Base-by-base conservation (phyloP, 768 basidiomycete genomes). In the Pleurotus djamor region DNA sequence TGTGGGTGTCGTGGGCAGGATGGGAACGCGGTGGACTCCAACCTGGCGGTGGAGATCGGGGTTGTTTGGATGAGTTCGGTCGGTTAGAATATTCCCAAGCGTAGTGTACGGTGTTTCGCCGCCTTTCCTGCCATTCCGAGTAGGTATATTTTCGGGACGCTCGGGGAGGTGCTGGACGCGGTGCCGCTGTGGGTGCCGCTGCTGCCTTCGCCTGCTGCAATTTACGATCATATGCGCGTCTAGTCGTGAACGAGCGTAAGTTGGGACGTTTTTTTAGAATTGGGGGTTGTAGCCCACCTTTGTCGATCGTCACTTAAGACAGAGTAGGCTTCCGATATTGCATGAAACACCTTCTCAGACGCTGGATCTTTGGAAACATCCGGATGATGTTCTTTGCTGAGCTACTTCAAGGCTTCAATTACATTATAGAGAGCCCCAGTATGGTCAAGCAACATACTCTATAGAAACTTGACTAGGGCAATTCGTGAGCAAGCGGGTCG, bases 341-440 rank as follows among this genome's bases (percentile, higher is more conserved):
- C 72, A 10, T 68, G 64, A 59, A 79, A 82, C 4, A 76, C 60
- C 5, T 73, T 69, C 38, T 66, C 69, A 4, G 79, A 79, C 32
- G 67, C 64, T 3, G 74, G 73, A 49, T 80, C 77, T 10, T 76
- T 72, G 4, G 80, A 75, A 21, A 82, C 71, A 59, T 82, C 81
- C 1, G 81, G 81, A 63, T 82, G 81, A 59, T 81, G 78, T 59
- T 67, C 66, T 65, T 79, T 81, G 69, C 79, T 65, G 32, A 67
- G 64, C 66, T 67, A 41, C 14, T 9, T 14, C 28, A 13, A 34
- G 45, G 3, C 36, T 16, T 34, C 36, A 5, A 49, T 32, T 17
- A 38, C 21, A 33, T 17, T 17, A 34, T 21, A 28, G 21, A 28
- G 17, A 10, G 32, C 4, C 8, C 8, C 14, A 13, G 38, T 16